Percentiles rank a stretch among this genome's conserved stretches.
Conservation (phyloP, 2,329 filamentous ascomycete species). For the Coniella vitis region DNA sequence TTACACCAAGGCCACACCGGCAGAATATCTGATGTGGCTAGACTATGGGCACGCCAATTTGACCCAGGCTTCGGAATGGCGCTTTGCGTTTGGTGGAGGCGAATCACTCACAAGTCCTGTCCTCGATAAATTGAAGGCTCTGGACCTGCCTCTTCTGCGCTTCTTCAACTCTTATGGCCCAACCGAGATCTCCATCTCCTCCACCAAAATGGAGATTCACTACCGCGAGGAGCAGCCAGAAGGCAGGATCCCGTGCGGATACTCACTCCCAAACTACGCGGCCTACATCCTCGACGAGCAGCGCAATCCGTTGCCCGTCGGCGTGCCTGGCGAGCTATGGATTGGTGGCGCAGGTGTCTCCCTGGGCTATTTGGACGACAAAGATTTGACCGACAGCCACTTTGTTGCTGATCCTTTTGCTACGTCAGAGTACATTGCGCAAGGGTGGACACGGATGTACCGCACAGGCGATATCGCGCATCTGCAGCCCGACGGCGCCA, state of each 20-base stretch:
- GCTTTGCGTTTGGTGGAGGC: slow-evolving; percentile 25
- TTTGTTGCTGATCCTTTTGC: slow-evolving; percentile 10
- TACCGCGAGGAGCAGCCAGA: neutral
- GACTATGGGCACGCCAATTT: slow-evolving; percentile 17
- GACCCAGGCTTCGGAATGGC: slow-evolving; percentile 20
- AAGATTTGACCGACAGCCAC: slow-evolving; percentile 13
- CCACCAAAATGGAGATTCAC: neutral
- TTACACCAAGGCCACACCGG: slow-evolving; percentile 27
- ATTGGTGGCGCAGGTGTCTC: slow-evolving; percentile 34
- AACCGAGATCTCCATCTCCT: slow-evolving; percentile 15
- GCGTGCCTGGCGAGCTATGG: slow-evolving; percentile 33
- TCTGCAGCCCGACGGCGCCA: slow-evolving; percentile 25
- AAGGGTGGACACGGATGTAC: slow-evolving; percentile 23
- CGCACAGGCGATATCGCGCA: slow-evolving; percentile 34
- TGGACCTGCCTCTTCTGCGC: neutral
- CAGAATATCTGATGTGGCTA: slow-evolving; percentile 26
- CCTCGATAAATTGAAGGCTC: neutral
- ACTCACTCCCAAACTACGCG: slow-evolving; percentile 23
- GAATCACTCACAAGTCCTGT: slow-evolving; percentile 19
- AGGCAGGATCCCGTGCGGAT: neutral
- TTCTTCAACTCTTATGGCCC: slow-evolving; percentile 17
- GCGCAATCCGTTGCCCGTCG: slow-evolving; percentile 24
- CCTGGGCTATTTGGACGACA: slow-evolving; percentile 30
- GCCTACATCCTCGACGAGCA: slow-evolving; percentile 35
- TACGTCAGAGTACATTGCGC: neutral